Conservation (phyloP, 768 basidiomycete genomes). For the Cyathus striatus region DNA sequence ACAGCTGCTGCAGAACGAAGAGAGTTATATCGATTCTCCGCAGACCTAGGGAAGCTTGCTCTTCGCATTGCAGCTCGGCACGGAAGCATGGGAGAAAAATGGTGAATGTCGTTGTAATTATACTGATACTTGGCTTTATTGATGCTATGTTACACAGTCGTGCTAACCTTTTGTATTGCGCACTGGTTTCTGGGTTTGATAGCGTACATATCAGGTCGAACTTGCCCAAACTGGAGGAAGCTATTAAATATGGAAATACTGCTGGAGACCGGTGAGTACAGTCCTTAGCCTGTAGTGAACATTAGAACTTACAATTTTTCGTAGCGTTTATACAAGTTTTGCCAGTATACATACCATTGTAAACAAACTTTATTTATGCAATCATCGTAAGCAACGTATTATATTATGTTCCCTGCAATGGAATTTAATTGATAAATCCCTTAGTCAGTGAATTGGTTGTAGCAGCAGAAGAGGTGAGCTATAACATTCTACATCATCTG, state of each 20-base stretch:
- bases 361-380: constrained; percentile 53
- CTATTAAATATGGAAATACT: constrained; percentile 59
- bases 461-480: constrained; percentile 56
- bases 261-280: constrained; percentile 56
- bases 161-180: constrained; percentile 54
- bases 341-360: constrained; percentile 50
- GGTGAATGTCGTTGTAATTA: constrained; percentile 31
- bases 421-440: constrained; percentile 1
- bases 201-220: constrained; percentile 62
- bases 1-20: constrained; percentile 55
- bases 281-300: background rate
- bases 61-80: constrained; percentile 62
- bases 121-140: constrained; percentile 4
- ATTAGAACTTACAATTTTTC: background rate
- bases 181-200: constrained; percentile 65
- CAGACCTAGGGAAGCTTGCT: constrained; percentile 62
- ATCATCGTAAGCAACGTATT: constrained; percentile 44
- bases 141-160: constrained; percentile 37
- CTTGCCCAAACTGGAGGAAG: constrained; percentile 53
- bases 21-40: constrained; percentile 63
- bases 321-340: constrained; percentile 61
- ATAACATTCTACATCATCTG: too few species aligned
- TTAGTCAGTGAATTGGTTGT: constrained; percentile 58
- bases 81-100: constrained; percentile 63
- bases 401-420: background rate